These are phyloP conservation scores for Moniliophthora roreri DNA, from an alignment of 1,284 basidiomycete genomes.

Conservation along the genomic window DNA sequence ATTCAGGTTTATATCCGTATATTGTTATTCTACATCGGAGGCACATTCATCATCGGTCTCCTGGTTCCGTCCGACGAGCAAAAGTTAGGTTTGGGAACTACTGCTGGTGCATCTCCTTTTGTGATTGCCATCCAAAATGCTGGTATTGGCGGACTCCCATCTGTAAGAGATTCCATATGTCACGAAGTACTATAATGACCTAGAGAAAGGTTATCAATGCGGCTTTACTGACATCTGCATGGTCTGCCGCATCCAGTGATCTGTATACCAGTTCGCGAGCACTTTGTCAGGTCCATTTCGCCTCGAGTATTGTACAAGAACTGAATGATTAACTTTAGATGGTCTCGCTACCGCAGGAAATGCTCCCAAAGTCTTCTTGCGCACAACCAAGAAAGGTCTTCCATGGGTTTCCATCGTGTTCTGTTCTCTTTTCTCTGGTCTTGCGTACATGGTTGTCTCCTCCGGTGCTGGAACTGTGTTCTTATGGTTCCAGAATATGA, in stretches of 20 bases:
- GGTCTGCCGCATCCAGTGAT: slow-evolving; percentile 84
- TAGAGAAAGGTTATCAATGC: slow-evolving; percentile 80
- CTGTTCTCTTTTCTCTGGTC: slow-evolving; percentile 64
- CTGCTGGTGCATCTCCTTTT: slow-evolving; percentile 77
- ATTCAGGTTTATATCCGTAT: slow-evolving; percentile 69
- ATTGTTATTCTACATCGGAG: slow-evolving; percentile 66
- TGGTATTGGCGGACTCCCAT: slow-evolving; percentile 74
- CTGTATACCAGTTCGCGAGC: slow-evolving; percentile 82
- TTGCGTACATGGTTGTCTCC: slow-evolving; percentile 74
- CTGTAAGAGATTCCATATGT: slow-evolving; percentile 32
- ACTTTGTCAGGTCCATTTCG: slow-evolving; percentile 55
- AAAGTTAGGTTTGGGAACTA: slow-evolving; percentile 51
- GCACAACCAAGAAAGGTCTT: slow-evolving; percentile 68
- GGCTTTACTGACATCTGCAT: slow-evolving; percentile 80
- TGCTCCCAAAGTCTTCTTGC: slow-evolving; percentile 75
- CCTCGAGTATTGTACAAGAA: slow-evolving; percentile 10
- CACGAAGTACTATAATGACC: background rate
- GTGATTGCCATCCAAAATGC: slow-evolving; percentile 78
- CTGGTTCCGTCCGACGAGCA: slow-evolving; percentile 70
- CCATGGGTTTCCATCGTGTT: slow-evolving; percentile 74
- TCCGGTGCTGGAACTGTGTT: slow-evolving; percentile 67
- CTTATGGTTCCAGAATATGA: slow-evolving; percentile 79
- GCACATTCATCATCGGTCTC: slow-evolving; percentile 68
- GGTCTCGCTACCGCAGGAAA: slow-evolving; percentile 75
- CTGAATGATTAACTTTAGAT: too few species aligned